Percentiles rank a stretch among this genome's conserved stretches.
Conservation (phyloP, 306 rosid species). For the Ammopiptanthus mongolicus region DNA sequence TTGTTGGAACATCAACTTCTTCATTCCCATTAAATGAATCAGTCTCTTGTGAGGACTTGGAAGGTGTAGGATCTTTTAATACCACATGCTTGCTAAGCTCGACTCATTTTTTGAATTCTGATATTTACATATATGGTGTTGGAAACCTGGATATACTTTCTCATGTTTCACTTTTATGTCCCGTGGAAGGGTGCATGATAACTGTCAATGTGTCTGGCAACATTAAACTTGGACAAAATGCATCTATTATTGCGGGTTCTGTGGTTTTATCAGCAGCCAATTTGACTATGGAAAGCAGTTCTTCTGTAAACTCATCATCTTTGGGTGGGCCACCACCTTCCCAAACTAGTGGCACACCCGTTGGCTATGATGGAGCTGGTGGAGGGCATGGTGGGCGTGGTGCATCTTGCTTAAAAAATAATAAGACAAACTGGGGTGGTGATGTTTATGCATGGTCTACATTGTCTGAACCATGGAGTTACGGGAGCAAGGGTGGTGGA, state of each 20-base stretch:
- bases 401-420: slow-evolving; percentile 79
- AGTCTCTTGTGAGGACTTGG: slow-evolving; percentile 79
- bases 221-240: slow-evolving; percentile 79
- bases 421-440: slow-evolving; percentile 93
- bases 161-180: slow-evolving; percentile 69
- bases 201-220: slow-evolving; percentile 80
- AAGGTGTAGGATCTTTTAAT: slow-evolving; percentile 90
- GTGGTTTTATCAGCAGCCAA: slow-evolving; percentile 74
- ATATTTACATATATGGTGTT: slow-evolving; percentile 63
- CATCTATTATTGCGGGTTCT: slow-evolving; percentile 73
- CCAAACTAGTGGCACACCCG: slow-evolving; percentile 97
- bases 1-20: slow-evolving; percentile 24
- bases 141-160: slow-evolving; percentile 94
- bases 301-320: slow-evolving; percentile 72
- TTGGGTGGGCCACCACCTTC: slow-evolving; percentile 93
- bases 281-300: slow-evolving; percentile 59
- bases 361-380: slow-evolving; percentile 85
- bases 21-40: slow-evolving; percentile 34
- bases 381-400: slow-evolving; percentile 99
- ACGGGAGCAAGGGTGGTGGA: slow-evolving; percentile 95
- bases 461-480: slow-evolving; percentile 78
- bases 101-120: slow-evolving; percentile 50
- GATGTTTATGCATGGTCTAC: slow-evolving; percentile 99
- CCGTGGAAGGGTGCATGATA: slow-evolving; percentile 69
- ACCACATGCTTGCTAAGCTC: slow-evolving; percentile 90